Conservation (phyloP, 2,329 filamentous ascomycete species). For the Beauveria asiatica region DNA sequence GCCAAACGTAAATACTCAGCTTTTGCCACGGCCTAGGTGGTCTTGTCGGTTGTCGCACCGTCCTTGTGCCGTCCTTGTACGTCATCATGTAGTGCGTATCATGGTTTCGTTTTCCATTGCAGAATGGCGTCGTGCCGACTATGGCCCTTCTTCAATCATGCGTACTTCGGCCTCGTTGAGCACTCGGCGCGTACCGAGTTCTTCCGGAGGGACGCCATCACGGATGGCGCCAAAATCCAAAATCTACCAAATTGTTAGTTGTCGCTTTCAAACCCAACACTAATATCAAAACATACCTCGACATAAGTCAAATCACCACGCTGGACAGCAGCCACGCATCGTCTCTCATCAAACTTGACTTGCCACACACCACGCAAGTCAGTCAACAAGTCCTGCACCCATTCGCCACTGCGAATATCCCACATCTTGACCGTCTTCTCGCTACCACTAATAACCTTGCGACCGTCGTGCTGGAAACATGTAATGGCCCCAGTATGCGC, state of each 20-base stretch:
- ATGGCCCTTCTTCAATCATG: conserved; percentile 38
- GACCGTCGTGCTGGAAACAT: conserved; percentile 94
- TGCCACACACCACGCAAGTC: conserved; percentile 98
- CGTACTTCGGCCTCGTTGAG: conserved; percentile 49
- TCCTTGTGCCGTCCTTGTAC: neutral
- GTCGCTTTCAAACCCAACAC: conserved; percentile 12
- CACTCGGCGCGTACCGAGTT: conserved; percentile 72
- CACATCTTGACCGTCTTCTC: conserved; percentile 98
- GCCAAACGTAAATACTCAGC: neutral
- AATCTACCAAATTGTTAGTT: conserved; percentile 51
- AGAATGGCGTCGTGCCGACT: neutral
- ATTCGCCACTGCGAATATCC: conserved; percentile 88
- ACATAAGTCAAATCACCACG: conserved; percentile 88
- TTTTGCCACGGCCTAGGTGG: neutral
- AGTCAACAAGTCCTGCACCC: conserved; percentile 83
- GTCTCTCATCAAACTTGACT: conserved; percentile 90
- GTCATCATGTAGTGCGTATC: no score
- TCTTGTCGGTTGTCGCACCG: neutral
- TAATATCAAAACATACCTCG: conserved; percentile 55
- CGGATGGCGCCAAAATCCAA: conserved; percentile 93
- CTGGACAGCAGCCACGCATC: conserved; percentile 95
- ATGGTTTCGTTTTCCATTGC: neutral
- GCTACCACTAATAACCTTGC: conserved; percentile 93
- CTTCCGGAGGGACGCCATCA: conserved; percentile 70
- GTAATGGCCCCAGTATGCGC: conserved; percentile 97